Conservation (phyloP, 2,329 filamentous ascomycete genomes). For the Amauroascus niger region DNA sequence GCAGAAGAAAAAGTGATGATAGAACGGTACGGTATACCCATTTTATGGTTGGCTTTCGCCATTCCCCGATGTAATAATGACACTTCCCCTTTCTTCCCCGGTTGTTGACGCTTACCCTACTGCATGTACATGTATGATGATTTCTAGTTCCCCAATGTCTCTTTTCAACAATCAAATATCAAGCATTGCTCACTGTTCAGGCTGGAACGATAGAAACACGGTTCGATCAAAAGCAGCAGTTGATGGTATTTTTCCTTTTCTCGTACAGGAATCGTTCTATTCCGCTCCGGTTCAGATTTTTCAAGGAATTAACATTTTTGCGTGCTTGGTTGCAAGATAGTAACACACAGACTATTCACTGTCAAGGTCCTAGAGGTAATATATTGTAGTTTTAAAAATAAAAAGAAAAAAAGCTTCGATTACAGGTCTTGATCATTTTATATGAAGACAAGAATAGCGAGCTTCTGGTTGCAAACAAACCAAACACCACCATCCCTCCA, state of each 20-base stretch:
- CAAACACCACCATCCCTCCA: neutral
- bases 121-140: neutral
- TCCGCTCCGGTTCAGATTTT: neutral
- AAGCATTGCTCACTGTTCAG: neutral
- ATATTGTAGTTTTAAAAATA: too few species aligned
- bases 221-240: neutral
- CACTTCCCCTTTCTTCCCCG: neutral
- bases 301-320: neutral
- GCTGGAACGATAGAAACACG: neutral
- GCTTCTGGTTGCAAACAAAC: conserved; percentile 6
- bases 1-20: conserved; percentile 55
- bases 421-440: neutral
- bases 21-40: conserved; percentile 10
- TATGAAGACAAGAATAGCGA: too few species aligned
- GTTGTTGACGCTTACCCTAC: neutral
- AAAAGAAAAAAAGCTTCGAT: too few species aligned
- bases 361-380: too few species aligned
- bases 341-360: too few species aligned
- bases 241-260: neutral
- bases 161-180: neutral
- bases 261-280: neutral
- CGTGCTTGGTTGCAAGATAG: too few species aligned
- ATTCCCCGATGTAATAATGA: neutral
- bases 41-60: conserved; percentile 5
- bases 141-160: neutral